These are phyloP conservation scores for Coniochaeta prunicola DNA, from an alignment of 2,329 filamentous ascomycete genomes.

Conservation along the genomic window DNA sequence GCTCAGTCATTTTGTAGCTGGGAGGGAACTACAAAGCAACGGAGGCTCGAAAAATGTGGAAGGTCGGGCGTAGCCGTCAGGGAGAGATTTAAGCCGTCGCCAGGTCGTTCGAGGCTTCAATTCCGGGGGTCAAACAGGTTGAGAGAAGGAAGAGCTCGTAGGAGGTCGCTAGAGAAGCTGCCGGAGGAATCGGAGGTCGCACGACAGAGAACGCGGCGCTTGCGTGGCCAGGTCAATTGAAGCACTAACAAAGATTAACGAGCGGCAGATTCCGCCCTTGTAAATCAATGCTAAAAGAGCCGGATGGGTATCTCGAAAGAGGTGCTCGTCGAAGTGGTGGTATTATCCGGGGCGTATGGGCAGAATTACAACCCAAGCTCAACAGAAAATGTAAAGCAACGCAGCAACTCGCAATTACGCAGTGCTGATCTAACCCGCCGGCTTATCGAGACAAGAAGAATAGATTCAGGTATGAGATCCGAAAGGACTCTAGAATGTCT, in stretches of 20 bases:
- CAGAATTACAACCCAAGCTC: background rate
- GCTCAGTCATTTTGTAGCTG: constrained; percentile 20
- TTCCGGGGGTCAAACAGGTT: background rate
- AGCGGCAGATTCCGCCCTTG: background rate
- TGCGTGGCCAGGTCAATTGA: background rate
- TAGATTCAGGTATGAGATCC: background rate
- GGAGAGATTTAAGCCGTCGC: background rate
- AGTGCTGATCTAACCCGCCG: background rate
- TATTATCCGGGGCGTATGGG: background rate
- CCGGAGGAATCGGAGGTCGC: background rate
- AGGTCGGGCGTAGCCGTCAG: background rate
- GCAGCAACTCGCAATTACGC: background rate
- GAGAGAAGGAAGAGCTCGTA: too few relatives aligned
- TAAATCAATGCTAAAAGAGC: background rate
- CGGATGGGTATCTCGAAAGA: background rate
- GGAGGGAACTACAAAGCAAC: background rate
- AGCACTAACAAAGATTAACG: background rate
- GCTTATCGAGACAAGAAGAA: constrained; percentile 1
- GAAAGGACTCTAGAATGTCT: background rate
- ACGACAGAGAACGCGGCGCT: background rate
- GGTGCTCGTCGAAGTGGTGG: background rate
- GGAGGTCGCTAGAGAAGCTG: background rate
- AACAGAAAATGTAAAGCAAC: background rate
- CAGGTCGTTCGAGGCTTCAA: background rate
- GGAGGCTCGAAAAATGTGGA: background rate